Evolutionary conservation across 805 yeast species (phyloP).

Genomic region (Sugiyamaella qingdaonensis): DNA sequence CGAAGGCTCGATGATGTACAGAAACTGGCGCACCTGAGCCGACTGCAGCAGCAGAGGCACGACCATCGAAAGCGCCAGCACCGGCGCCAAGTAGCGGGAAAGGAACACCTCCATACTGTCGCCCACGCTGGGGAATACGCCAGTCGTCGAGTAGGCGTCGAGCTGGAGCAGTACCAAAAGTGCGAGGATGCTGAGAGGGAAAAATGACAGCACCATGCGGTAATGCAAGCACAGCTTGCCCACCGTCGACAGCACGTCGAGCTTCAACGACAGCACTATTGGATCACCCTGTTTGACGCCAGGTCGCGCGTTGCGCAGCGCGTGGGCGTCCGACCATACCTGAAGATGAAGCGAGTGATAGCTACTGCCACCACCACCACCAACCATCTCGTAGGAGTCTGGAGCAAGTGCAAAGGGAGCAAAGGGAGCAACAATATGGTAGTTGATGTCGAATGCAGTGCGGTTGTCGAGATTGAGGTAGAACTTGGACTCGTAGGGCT

Average conservation of each 20-base stretch:
- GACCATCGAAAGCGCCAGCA: conserved; percentile 28
- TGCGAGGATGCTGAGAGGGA: conserved; percentile 58
- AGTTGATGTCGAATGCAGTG: conserved; percentile 38
- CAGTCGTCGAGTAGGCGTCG: conserved; percentile 36
- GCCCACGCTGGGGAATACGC: conserved; percentile 43
- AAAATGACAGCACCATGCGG: conserved; percentile 63
- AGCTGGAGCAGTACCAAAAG: conserved; percentile 55
- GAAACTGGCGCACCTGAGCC: conserved; percentile 34
- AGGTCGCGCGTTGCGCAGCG: conserved; percentile 9
- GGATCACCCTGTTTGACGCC: not conserved
- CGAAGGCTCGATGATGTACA: conserved; percentile 50
- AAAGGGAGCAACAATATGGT: conserved; percentile 68
- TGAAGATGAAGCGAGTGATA: conserved; percentile 27
- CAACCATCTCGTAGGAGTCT: not conserved
- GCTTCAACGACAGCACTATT: conserved; percentile 26
- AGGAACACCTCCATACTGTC: conserved; percentile 42
- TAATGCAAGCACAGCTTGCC: conserved; percentile 66
- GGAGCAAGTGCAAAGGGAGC: conserved; percentile 43
- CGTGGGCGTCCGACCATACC: conserved; percentile 28
- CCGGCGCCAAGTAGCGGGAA: conserved; percentile 26
- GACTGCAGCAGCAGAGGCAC: conserved; percentile 31
- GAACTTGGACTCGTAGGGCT: conserved; percentile 78
- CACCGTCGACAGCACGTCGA: conserved; percentile 56
- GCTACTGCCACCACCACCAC: not conserved
- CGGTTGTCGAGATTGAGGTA: conserved; percentile 48